phyloP scores from a whole-genome alignment of 257 asterid species.

The Paraleonurus japonicus region DNA sequence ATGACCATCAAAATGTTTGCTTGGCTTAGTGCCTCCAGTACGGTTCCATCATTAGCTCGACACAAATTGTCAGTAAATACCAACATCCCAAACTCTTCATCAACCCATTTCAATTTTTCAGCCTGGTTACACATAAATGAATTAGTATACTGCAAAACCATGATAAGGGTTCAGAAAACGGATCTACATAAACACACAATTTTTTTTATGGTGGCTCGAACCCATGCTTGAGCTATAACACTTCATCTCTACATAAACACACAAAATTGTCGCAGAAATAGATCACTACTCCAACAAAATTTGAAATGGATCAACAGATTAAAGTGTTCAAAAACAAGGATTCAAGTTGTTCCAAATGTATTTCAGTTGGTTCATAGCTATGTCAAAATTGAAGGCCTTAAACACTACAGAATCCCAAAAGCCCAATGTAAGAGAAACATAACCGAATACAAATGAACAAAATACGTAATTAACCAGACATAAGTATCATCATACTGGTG shows the following conservation, averaged over 20 bases:
- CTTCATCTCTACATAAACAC: neutral
- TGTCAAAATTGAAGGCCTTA: neutral
- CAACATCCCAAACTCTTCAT: conserved; percentile 72
- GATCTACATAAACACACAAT: neutral
- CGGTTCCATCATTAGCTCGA: conserved; percentile 29
- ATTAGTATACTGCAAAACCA: neutral
- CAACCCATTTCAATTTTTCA: conserved; percentile 77
- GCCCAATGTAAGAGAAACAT: too few relatives aligned
- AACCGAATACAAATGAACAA: neutral
- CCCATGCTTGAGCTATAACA: too few relatives aligned
- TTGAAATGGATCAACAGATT: neutral
- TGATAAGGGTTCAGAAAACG: neutral
- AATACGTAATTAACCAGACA: neutral
- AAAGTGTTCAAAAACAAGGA: neutral
- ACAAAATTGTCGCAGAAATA: neutral
- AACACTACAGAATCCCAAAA: neutral
- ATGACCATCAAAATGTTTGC: conserved; percentile 64
- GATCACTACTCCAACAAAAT: neutral
- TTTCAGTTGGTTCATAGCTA: neutral
- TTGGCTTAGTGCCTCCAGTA: conserved; percentile 34
- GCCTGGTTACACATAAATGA: conserved; percentile 43
- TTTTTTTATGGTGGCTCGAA: too few relatives aligned
- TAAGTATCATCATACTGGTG: neutral
- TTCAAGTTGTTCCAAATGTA: neutral
- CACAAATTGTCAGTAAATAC: conserved; percentile 51